phyloP scores from a whole-genome alignment of 192 early-diverging fungal species.

The Coemansia sp. region DNA sequence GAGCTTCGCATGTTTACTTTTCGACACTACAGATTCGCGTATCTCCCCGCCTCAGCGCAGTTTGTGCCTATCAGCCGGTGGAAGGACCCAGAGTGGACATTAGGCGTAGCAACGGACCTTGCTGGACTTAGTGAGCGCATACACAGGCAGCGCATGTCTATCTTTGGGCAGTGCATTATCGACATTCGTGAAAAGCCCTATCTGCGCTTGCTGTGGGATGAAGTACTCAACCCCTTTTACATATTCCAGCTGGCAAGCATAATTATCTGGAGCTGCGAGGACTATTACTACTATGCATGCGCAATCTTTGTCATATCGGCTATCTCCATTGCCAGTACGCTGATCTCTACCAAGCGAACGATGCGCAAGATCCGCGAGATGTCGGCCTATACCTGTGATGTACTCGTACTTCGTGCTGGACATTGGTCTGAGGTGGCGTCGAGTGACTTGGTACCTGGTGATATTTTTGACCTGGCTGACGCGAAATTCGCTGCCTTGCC shows the following conservation, averaged over 20 bases:
- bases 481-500: slow-evolving; percentile 66
- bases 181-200: slow-evolving; percentile 70
- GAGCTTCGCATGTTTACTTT: slow-evolving; percentile 31
- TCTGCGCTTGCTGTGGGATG: slow-evolving; percentile 66
- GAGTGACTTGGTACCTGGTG: slow-evolving; percentile 90
- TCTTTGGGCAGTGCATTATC: slow-evolving; percentile 77
- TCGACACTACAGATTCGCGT: slow-evolving; percentile 48
- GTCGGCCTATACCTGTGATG: slow-evolving; percentile 78
- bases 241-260: slow-evolving; percentile 82
- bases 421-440: slow-evolving; percentile 57
- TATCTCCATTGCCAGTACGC: slow-evolving; percentile 73
- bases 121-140: slow-evolving; percentile 58
- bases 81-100: slow-evolving; percentile 48
- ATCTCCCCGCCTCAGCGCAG: slow-evolving; percentile 9
- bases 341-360: slow-evolving; percentile 79
- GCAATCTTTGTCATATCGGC: slow-evolving; percentile 91
- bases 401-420: slow-evolving; percentile 66
- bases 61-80: slow-evolving; percentile 33
- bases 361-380: slow-evolving; percentile 72
- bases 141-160: slow-evolving; percentile 55
- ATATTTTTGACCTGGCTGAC: slow-evolving; percentile 79
- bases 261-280: slow-evolving; percentile 80
- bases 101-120: background rate
- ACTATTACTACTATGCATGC: slow-evolving; percentile 93
- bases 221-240: slow-evolving; percentile 79